A percentile compares a stretch with the other conserved stretches of the same genome.
Evolutionary conservation across 108 stramenopile species (phyloP).

Genomic region (Chaetoceros muelleri): DNA sequence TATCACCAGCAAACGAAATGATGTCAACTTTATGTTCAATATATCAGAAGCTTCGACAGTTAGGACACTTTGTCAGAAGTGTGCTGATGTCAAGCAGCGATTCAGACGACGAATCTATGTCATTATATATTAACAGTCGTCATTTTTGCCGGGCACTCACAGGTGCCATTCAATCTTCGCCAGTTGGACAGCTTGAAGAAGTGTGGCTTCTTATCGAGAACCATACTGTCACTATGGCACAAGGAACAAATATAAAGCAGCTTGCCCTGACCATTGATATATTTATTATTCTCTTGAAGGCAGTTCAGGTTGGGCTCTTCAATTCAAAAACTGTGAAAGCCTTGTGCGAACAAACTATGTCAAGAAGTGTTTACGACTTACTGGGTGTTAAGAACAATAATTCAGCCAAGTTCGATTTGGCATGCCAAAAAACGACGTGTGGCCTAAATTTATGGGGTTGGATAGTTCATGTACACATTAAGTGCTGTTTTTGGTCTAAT

Average conservation of each 20-base stretch:
- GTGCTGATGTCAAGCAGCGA: background rate
- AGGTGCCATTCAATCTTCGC: slow-evolving; percentile 18
- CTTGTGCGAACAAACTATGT: slow-evolving; percentile 14
- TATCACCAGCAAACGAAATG: no score
- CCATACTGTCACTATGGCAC: slow-evolving; percentile 15
- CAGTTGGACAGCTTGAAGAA: slow-evolving; percentile 22
- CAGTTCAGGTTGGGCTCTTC: slow-evolving; percentile 16
- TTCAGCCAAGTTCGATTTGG: background rate
- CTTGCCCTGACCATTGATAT: slow-evolving; percentile 1
- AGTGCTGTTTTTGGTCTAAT: slow-evolving; percentile 30
- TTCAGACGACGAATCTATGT: background rate
- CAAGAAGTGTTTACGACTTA: slow-evolving; percentile 2
- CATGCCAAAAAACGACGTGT: background rate
- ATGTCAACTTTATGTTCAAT: slow-evolving; percentile 29
- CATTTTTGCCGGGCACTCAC: slow-evolving; percentile 3
- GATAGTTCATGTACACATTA: slow-evolving; percentile 23
- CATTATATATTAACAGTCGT: no score
- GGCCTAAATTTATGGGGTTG: slow-evolving; percentile 18
- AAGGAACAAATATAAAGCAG: background rate
- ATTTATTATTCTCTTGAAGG: slow-evolving; percentile 14
- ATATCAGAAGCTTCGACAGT: slow-evolving; percentile 38
- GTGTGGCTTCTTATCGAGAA: slow-evolving; percentile 36
- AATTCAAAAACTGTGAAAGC: slow-evolving; percentile 12
- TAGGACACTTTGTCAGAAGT: slow-evolving; percentile 29
- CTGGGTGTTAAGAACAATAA: slow-evolving; percentile 3